Percentiles rank a stretch among this genome's conserved stretches.
Conservation (phyloP, 257 asterid species). For the Lycium barbarum region DNA sequence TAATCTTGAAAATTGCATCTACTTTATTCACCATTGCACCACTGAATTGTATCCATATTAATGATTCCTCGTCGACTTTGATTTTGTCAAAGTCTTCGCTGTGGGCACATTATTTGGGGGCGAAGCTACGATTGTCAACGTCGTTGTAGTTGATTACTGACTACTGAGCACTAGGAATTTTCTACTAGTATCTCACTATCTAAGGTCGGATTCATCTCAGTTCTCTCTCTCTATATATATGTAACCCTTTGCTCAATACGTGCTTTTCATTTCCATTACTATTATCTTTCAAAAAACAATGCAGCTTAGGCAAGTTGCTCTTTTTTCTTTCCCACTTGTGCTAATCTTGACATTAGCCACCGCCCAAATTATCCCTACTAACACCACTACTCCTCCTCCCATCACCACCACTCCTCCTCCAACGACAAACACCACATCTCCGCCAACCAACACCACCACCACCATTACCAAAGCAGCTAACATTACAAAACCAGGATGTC, state of each 20-base stretch:
- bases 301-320: slow-evolving; percentile 21
- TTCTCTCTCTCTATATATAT: neutral
- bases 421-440: slow-evolving; percentile 19
- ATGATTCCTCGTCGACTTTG: neutral
- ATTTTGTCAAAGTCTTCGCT: neutral
- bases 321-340: neutral
- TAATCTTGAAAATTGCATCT: neutral
- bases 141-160: too few relatives aligned
- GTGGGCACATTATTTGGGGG: neutral
- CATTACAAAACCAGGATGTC: slow-evolving; percentile 50
- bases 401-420: slow-evolving; percentile 19
- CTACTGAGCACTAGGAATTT: neutral
- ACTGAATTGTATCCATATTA: neutral
- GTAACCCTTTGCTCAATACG: neutral
- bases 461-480: slow-evolving; percentile 36
- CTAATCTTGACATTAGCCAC: slow-evolving; percentile 34
- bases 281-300: neutral
- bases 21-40: neutral
- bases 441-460: slow-evolving; percentile 6
- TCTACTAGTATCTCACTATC: neutral
- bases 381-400: neutral
- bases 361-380: slow-evolving; percentile 34
- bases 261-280: neutral
- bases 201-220: neutral
- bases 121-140: neutral